Base-by-base conservation (phyloP, 2,329 filamentous ascomycete genomes). In the Cytospora chrysosperma region DNA sequence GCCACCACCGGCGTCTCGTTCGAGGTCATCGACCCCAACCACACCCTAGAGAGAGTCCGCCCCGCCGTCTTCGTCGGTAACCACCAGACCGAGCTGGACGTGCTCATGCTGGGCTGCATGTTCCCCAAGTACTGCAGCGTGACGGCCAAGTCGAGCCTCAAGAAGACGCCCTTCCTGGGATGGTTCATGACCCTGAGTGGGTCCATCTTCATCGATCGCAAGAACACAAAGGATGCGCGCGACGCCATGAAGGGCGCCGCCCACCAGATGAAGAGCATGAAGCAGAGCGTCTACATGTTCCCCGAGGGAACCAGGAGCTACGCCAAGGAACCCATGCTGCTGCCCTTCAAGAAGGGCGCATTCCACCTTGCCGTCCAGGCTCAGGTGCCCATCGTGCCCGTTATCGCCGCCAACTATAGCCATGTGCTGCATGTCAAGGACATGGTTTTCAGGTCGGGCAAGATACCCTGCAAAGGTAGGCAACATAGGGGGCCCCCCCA, bases 311-410 rank as follows among this genome's bases (percentile, higher is more conserved):
- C 95, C 1, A 86, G 95, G 69, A 96, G 91, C 75, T 97, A 98
- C 78, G 84, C 90, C 63, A 86, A 89, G 70, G 88, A 93, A 61
- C 91, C 95, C 1, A 85, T 84, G 64, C 79, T 99, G 71, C 81
- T 98, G 61, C 91, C 93, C n/a, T 99, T 98, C 83, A 99, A 99
- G 80, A 99, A 99, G 82, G 95, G 95, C 65, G 95, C 94, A 54
- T 99, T 99, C 78, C 94, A 99, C 76, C 84, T 99, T 37, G 95
- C 95, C 53, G 86, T 99, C 24, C 91, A 98, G 81, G 94, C 94
- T 2, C 90, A 92, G 68, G 95, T 97, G 7, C 93, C 93, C 28
- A 91, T 99, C 70, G 89, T 99, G 4, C 95, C 95, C 0, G 84
- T 96, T 40, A 89, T 93, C 54, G 85, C 87, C 32, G 90, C 90